Base-by-base conservation (phyloP, 768 basidiomycete genomes). In the Leccinum fibrillosum region DNA sequence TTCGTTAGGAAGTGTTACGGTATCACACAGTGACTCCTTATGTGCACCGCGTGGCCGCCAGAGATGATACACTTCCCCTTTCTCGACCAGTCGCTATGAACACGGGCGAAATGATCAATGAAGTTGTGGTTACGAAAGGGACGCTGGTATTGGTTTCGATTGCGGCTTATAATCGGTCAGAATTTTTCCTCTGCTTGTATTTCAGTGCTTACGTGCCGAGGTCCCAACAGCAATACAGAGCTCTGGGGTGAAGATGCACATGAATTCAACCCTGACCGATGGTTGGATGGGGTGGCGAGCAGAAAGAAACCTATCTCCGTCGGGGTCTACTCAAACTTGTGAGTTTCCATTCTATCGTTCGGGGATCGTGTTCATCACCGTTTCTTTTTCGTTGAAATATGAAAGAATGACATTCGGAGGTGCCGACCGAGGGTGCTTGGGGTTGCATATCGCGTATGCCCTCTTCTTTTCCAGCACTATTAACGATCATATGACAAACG, bases 61-160 rank as follows among this genome's bases (percentile, higher is more conserved):
- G 72, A 21, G 86, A 89, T 62, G 82, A 86, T 19, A 52, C 84
- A 26, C 65, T 89, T 21, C 85, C 88, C 0, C 77, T 90, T 35
- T 79, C 82, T 6, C 77, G 70, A 55, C 82, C 84, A 1, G 76
- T 85, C 51, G 72, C 62, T 52, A 80, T 76, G 4, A 71, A 71
- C 21, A 75, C 76, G 1, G 85, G 84, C 5, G 70, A 78, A 55
- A 54, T 72, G 12, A 66, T 82, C 45, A 68, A 62, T 8, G 74
- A 81, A 53, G 53, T 86, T 12, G 75, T 78, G 2, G 70, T 86
- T 23, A 77, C 80, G 0, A 80, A 81, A 58, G 81, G 82, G 9
- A 78, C 76, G 34, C 80, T 5, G 9, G 2, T 42, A 19, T 2
- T 84, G 25, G 64, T 78, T 5, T 85, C 84, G 8, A 78, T 84